A percentile compares a stretch with the other conserved stretches of the same genome.
Conservation (phyloP, 768 basidiomycete species). For the Amanita polypyramis region DNA sequence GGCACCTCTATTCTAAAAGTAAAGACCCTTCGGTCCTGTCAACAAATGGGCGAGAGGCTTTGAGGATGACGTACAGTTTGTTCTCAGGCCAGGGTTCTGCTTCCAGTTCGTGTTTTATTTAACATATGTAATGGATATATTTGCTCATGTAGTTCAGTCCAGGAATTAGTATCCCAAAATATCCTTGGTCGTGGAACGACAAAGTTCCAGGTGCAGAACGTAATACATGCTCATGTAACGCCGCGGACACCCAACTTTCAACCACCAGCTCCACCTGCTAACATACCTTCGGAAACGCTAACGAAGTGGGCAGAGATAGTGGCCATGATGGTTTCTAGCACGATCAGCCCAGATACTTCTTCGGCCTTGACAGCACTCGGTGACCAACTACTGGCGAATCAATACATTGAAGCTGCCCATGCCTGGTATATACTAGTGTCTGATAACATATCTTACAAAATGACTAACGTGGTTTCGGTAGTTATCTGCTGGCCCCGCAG, state of each 20-base stretch:
- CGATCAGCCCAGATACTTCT: constrained; percentile 56
- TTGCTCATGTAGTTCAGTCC: constrained; percentile 35
- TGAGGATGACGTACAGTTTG: constrained; percentile 74
- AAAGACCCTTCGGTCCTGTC: constrained; percentile 13
- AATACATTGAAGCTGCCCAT: constrained; percentile 82
- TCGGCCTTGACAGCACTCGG: constrained; percentile 77
- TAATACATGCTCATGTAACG: constrained; percentile 28
- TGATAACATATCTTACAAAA: neutral
- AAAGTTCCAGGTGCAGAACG: constrained; percentile 27
- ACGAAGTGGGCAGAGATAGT: constrained; percentile 79
- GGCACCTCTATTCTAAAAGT: constrained; percentile 6
- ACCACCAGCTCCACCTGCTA: constrained; percentile 26
- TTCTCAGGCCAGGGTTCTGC: constrained; percentile 76
- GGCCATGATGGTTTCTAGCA: constrained; percentile 72
- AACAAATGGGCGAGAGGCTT: constrained; percentile 52
- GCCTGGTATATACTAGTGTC: constrained; percentile 58
- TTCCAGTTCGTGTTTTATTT: constrained; percentile 40
- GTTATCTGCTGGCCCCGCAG: constrained; percentile 81
- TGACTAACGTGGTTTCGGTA: constrained; percentile 20
- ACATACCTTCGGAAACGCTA: constrained; percentile 54
- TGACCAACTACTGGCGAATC: constrained; percentile 62
- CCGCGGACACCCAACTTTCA: constrained; percentile 60
- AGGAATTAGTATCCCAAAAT: constrained; percentile 59
- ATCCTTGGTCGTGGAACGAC: constrained; percentile 32
- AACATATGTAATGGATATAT: neutral